A percentile compares a stretch with the other conserved stretches of the same genome.
Evolutionary conservation across 2,329 filamentous ascomycete genomes (phyloP).

Genomic region (Stagonosporopsis chrysanthemi): DNA sequence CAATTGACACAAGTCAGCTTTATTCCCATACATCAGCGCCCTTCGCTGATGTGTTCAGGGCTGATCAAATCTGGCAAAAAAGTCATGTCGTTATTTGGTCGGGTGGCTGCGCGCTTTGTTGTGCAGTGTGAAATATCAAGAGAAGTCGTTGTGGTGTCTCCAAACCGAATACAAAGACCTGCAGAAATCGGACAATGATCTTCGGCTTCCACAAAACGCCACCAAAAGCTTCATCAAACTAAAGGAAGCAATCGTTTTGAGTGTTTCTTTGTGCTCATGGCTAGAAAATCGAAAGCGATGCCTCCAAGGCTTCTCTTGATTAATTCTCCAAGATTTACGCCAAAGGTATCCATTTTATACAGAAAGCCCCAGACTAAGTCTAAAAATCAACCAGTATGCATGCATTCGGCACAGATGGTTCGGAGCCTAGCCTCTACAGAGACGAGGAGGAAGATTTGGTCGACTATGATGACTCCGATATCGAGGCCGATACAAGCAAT

Average conservation of each 20-base stretch:
- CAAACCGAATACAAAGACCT: not conserved
- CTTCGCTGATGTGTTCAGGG: not conserved
- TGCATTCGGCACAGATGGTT: not conserved
- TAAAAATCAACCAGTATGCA: not conserved
- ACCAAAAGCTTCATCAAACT: not conserved
- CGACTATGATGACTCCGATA: conserved; percentile 10
- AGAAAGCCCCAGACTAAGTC: no score
- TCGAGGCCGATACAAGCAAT: not conserved
- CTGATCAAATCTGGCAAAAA: not conserved
- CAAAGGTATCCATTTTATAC: not conserved
- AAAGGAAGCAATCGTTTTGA: not conserved
- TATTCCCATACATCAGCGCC: not conserved
- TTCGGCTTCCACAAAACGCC: no score
- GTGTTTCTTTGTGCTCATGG: not conserved
- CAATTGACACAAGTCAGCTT: not conserved
- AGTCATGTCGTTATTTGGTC: not conserved
- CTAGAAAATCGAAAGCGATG: not conserved
- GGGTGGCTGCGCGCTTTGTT: not conserved
- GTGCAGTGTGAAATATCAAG: not conserved
- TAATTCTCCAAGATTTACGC: not conserved
- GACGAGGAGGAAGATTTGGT: conserved; percentile 5
- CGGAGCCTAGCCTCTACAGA: not conserved
- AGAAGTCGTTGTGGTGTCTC: not conserved
- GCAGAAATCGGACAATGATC: not conserved
- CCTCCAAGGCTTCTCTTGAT: not conserved